Conservation (phyloP, 768 basidiomycete genomes). For the Mycena filopes region DNA sequence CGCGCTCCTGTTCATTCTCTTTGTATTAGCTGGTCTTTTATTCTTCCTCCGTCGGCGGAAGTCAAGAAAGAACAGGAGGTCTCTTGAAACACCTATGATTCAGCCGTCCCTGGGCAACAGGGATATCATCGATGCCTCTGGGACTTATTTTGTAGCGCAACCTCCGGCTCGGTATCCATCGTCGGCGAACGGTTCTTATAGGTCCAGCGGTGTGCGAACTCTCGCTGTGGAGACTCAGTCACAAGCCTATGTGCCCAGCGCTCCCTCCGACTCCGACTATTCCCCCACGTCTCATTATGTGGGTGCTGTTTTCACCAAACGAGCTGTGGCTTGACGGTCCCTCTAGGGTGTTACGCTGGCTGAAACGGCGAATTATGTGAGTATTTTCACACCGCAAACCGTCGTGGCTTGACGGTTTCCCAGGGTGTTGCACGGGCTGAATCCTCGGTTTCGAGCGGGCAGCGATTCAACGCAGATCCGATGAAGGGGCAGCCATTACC, state of each 20-base stretch:
- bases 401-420: not conserved
- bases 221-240: conserved; percentile 20
- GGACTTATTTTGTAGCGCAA: conserved; percentile 15
- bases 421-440: not conserved
- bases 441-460: conserved; percentile 2
- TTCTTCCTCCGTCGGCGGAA: conserved; percentile 32
- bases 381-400: not conserved
- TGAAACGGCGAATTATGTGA: conserved; percentile 3
- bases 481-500: conserved; percentile 19
- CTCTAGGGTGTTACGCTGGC: conserved; percentile 1
- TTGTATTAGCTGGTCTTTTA: conserved; percentile 25
- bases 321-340: not conserved
- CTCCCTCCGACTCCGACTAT: conserved; percentile 24
- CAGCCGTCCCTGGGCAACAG: conserved; percentile 8
- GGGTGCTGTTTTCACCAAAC: not conserved
- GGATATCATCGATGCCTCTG: conserved; percentile 9
- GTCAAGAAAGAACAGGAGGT: not conserved
- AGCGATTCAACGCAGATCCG: conserved; percentile 7
- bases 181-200: conserved; percentile 14
- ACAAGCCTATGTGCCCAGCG: conserved; percentile 18
- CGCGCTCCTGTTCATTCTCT: conserved; percentile 29
- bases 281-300: conserved; percentile 25
- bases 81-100: conserved; percentile 20
- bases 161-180: conserved; percentile 17
- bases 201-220: not conserved